Evolutionary conservation across 352 stramenopile species (phyloP).

Genomic region (Phytophthora constricta): DNA sequence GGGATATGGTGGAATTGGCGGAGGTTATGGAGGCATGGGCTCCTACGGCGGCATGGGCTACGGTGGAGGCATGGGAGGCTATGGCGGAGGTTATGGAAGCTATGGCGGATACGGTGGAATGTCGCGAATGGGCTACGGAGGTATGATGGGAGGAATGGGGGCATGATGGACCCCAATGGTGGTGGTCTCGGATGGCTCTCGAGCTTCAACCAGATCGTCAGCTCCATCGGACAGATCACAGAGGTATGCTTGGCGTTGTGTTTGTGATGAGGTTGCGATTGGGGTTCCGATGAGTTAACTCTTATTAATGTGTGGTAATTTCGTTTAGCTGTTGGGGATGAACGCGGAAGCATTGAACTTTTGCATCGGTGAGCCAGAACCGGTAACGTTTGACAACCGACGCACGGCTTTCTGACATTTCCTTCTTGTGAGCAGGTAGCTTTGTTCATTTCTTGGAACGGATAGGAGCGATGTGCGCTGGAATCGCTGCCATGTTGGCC

Average conservation of each 20-base stretch:
- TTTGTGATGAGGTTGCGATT: not conserved
- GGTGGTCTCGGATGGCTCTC: slow-evolving; percentile 61
- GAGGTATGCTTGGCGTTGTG: slow-evolving; percentile 49
- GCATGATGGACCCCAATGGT: slow-evolving; percentile 63
- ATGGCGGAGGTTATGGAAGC: slow-evolving; percentile 41
- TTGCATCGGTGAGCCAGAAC: slow-evolving; percentile 53
- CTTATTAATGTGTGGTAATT: slow-evolving; percentile 3
- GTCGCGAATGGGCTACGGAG: slow-evolving; percentile 36
- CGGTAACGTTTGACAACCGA: not conserved
- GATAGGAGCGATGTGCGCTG: slow-evolving; percentile 78
- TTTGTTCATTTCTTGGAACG: slow-evolving; percentile 88
- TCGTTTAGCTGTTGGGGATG: slow-evolving; percentile 65
- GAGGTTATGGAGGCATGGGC: slow-evolving; percentile 41
- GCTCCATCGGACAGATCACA: slow-evolving; percentile 77
- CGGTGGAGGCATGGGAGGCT: slow-evolving; percentile 46
- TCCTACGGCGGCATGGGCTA: slow-evolving; percentile 40
- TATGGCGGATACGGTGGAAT: slow-evolving; percentile 53
- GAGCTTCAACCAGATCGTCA: slow-evolving; percentile 75
- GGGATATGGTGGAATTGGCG: slow-evolving; percentile 39
- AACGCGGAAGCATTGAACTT: slow-evolving; percentile 81
- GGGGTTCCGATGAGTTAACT: not conserved
- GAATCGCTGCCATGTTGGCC: slow-evolving; percentile 71
- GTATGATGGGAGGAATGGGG: slow-evolving; percentile 37
- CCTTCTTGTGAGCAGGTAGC: slow-evolving; percentile 42
- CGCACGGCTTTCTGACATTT: not conserved